Percentiles rank a stretch among this genome's conserved stretches.
Evolutionary conservation across 495 filamentous ascomycete genomes (phyloP).

Genomic region (Hypoxylon crocopeplum): DNA sequence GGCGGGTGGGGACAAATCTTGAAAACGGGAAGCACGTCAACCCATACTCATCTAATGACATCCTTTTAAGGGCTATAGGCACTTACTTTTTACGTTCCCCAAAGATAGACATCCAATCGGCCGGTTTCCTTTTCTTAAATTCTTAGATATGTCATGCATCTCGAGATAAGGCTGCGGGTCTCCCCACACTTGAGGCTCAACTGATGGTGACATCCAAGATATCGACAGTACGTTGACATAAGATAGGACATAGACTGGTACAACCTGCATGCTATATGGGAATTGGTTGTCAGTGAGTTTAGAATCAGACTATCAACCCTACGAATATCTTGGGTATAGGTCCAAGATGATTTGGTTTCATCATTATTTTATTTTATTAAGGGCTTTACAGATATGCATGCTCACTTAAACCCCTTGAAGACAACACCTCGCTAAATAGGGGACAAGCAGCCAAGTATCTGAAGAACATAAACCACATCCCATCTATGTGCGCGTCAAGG

Average conservation of each 20-base stretch:
- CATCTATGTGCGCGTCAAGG: constrained; percentile 10
- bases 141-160: constrained; percentile 7
- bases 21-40: constrained; percentile 27
- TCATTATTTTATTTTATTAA: background rate
- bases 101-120: constrained; percentile 10
- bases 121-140: background rate
- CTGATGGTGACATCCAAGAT: background rate
- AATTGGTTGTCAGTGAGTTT: too few species aligned
- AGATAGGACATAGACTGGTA: background rate
- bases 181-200: constrained; percentile 30
- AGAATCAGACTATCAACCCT: too few species aligned
- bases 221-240: too few species aligned
- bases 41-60: constrained; percentile 23
- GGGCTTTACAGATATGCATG: constrained; percentile 4
- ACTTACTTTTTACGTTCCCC: background rate
- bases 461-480: constrained; percentile 3
- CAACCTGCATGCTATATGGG: too few species aligned
- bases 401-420: constrained; percentile 4
- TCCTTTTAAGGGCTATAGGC: background rate
- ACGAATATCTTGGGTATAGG: too few species aligned
- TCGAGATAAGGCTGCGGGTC: constrained; percentile 14
- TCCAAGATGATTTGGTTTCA: too few species aligned
- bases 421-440: constrained; percentile 17
- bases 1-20: too few species aligned
- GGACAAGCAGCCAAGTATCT: constrained; percentile 6